A percentile compares a stretch with the other conserved stretches of the same genome.
Conservation (phyloP, 768 basidiomycete genomes). For the Ephemerocybe angulata region DNA sequence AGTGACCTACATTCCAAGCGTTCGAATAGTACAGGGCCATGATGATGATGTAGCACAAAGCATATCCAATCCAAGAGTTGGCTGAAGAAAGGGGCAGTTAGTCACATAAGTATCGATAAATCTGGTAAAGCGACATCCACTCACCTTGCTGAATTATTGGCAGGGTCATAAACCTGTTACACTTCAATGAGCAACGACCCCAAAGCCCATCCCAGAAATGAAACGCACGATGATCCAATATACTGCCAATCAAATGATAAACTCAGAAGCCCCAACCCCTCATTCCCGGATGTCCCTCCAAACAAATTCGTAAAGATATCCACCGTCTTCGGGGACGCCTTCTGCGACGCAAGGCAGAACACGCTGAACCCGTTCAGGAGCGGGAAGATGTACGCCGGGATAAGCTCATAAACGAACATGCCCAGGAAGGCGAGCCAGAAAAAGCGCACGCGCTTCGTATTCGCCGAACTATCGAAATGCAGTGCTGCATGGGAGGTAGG, state of each 20-base stretch:
- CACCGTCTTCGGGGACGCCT: constrained; percentile 37
- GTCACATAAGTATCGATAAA: not conserved
- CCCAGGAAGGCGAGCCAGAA: constrained; percentile 33
- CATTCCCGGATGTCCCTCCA: constrained; percentile 64
- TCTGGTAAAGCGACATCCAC: not conserved
- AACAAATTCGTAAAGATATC: constrained; percentile 63
- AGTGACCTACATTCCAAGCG: constrained; percentile 51
- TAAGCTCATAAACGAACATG: constrained; percentile 52
- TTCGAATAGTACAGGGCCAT: constrained; percentile 61
- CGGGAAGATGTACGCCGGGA: constrained; percentile 61
- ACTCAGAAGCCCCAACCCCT: constrained; percentile 59
- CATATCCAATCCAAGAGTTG: constrained; percentile 56
- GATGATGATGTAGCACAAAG: constrained; percentile 50
- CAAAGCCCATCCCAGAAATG: not conserved
- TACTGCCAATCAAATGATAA: constrained; percentile 72
- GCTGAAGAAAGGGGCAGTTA: constrained; percentile 25
- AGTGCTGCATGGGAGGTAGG: not conserved
- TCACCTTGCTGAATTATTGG: constrained; percentile 56
- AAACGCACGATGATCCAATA: constrained; percentile 42
- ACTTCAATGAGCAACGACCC: not conserved
- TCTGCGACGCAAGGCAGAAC: constrained; percentile 58
- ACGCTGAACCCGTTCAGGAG: constrained; percentile 59
- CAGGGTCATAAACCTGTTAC: constrained; percentile 42
- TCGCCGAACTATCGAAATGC: constrained; percentile 44
- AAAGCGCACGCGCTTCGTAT: constrained; percentile 23